Percentiles rank a stretch among this genome's conserved stretches.
phyloP scores from a whole-genome alignment of 345 rosid species.

The Gossypium mustelinum region DNA sequence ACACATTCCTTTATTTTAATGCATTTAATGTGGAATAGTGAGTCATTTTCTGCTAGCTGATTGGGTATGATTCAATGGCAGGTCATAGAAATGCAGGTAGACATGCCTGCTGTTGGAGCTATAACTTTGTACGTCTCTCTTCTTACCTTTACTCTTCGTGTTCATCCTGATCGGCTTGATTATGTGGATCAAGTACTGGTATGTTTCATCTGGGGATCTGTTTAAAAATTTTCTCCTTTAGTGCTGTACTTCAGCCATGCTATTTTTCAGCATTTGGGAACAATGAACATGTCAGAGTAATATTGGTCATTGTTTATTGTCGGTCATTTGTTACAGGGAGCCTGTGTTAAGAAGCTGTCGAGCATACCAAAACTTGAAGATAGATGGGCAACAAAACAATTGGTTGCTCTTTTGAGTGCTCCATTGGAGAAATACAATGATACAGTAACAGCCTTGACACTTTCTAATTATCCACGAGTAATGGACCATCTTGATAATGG shows the following conservation, averaged over 20 bases:
- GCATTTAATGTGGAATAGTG: not conserved
- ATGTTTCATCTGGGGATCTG: conserved; percentile 27
- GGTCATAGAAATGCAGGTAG: conserved; percentile 83
- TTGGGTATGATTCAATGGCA: conserved; percentile 27
- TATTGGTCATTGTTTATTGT: not conserved
- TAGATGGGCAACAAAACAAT: conserved; percentile 74
- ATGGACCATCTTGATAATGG: conserved; percentile 82
- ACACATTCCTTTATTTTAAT: not conserved
- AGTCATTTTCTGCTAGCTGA: conserved; percentile 8
- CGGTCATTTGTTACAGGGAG: conserved; percentile 45
- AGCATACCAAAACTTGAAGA: conserved; percentile 68
- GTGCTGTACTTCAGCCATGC: not conserved
- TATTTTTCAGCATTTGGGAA: not conserved
- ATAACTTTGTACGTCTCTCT: conserved; percentile 80
- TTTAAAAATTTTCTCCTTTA: not conserved
- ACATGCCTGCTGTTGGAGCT: conserved; percentile 84
- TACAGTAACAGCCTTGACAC: conserved; percentile 69
- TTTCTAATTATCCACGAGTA: conserved; percentile 84
- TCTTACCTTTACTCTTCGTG: conserved; percentile 80
- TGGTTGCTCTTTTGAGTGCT: conserved; percentile 89
- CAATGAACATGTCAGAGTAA: not conserved
- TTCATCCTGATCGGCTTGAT: conserved; percentile 89
- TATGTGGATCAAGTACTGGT: conserved; percentile 96
- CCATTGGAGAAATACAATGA: conserved; percentile 88
- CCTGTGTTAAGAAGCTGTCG: conserved; percentile 70